Percentiles rank a stretch among this genome's conserved stretches.
Conservation (phyloP, 1,139 yeast genomes). For the Wickerhamomyces sp. region DNA sequence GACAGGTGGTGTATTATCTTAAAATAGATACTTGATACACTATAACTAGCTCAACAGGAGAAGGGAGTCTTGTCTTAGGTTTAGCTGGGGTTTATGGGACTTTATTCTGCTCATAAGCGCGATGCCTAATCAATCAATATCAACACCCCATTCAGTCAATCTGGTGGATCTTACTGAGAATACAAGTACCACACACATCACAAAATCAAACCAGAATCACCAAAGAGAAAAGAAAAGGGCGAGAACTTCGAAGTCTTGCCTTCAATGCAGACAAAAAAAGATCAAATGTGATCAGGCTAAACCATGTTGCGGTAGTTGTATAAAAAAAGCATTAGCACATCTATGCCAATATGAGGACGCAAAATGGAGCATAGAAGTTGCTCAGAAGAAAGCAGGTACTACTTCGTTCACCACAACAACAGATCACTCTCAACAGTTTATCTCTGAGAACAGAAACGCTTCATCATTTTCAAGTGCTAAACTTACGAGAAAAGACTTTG, state of each 20-base stretch:
- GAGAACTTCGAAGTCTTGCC: constrained; percentile 11
- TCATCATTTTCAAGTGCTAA: not conserved
- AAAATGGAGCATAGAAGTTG: constrained; percentile 26
- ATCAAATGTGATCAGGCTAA: constrained; percentile 47
- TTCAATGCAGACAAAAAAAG: constrained; percentile 11
- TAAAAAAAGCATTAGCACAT: constrained; percentile 52
- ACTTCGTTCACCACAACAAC: not conserved
- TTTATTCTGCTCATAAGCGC: too few species aligned
- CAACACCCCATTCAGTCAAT: too few species aligned
- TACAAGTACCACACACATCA: not conserved
- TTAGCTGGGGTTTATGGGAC: too few species aligned
- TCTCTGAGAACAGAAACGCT: not conserved
- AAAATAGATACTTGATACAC: too few species aligned
- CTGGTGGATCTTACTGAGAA: too few species aligned
- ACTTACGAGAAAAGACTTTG: constrained; percentile 1
- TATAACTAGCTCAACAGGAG: too few species aligned
- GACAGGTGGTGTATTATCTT: too few species aligned
- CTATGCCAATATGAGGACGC: constrained; percentile 48
- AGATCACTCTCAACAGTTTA: not conserved
- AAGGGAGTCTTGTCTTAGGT: too few species aligned
- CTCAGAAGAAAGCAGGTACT: not conserved
- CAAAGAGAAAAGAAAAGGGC: constrained; percentile 7
- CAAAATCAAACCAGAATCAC: not conserved
- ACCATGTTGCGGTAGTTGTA: constrained; percentile 60
- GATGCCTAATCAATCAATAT: too few species aligned